These are phyloP conservation scores for Pichia rugopelliculosa DNA, from an alignment of 805 yeast genomes.

Conservation along the genomic window DNA sequence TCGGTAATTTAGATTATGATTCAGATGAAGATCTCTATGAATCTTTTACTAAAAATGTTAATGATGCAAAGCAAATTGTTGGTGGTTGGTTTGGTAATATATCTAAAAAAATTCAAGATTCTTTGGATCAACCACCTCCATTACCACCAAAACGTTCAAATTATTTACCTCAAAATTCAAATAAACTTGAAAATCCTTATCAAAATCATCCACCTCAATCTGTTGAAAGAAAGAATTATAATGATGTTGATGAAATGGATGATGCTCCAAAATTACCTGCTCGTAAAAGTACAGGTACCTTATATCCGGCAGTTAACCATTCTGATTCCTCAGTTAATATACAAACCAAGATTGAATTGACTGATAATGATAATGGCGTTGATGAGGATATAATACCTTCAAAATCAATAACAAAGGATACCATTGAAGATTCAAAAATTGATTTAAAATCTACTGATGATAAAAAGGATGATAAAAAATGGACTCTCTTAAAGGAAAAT, in stretches of 20 bases:
- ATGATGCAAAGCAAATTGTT: conserved; percentile 70
- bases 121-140: conserved; percentile 8
- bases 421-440: background rate
- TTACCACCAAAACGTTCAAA: conserved; percentile 1
- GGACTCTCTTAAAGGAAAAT: conserved; percentile 37
- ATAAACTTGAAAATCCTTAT: conserved; percentile 1
- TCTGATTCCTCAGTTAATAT: conserved; percentile 5
- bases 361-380: conserved; percentile 21
- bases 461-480: conserved; percentile 27
- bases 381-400: conserved; percentile 7
- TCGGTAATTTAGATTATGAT: conserved; percentile 24
- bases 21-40: conserved; percentile 47
- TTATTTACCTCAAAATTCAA: background rate
- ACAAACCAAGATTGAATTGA: conserved; percentile 14
- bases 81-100: conserved; percentile 73
- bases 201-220: conserved; percentile 2
- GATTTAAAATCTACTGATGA: conserved; percentile 8
- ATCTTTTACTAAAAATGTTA: conserved; percentile 64
- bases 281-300: conserved; percentile 12
- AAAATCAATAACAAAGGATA: background rate
- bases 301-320: conserved; percentile 28
- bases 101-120: conserved; percentile 38
- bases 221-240: background rate
- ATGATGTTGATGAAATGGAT: background rate
- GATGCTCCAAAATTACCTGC: conserved; percentile 8